Conservation (phyloP, 208 protist genomes). For the Crithidia thermophila region DNA sequence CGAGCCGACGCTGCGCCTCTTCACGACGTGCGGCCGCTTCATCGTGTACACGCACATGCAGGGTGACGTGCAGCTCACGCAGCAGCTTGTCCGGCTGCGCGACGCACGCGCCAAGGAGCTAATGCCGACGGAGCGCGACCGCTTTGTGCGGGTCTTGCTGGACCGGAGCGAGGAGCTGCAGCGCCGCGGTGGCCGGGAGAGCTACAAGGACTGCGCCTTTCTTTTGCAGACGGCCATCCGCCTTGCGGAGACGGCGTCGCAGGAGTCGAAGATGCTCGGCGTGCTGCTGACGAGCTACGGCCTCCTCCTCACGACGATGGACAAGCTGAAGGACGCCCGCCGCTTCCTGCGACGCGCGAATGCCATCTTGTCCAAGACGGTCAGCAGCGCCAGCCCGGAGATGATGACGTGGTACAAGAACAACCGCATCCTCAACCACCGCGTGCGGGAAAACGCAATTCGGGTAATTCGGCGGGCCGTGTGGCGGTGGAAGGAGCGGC, state of each 20-base stretch:
- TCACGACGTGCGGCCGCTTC: conserved; percentile 47
- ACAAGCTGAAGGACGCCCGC: conserved; percentile 40
- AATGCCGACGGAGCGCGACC: conserved; percentile 23
- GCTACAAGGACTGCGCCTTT: conserved; percentile 38
- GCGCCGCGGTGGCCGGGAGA: conserved; percentile 34
- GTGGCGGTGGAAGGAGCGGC: conserved; percentile 53
- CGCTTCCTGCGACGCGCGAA: conserved; percentile 42
- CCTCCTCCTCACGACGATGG: conserved; percentile 40
- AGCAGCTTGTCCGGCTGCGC: conserved; percentile 35
- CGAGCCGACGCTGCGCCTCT: conserved; percentile 47
- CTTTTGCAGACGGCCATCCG: conserved; percentile 49
- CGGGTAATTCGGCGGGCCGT: conserved; percentile 53
- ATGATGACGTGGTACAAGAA: conserved; percentile 59
- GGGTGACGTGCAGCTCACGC: conserved; percentile 33
- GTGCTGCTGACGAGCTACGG: conserved; percentile 54
- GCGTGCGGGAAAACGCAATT: conserved; percentile 41
- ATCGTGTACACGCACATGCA: conserved; percentile 36
- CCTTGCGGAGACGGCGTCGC: conserved; percentile 29
- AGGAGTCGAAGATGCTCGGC: conserved; percentile 38
- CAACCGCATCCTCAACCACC: conserved; percentile 39
- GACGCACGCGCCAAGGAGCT: conserved; percentile 40
- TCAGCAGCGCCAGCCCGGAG: conserved; percentile 35
- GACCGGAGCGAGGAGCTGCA: conserved; percentile 41
- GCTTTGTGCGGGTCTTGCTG: conserved; percentile 36
- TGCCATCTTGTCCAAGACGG: conserved; percentile 37